A percentile compares a stretch with the other conserved stretches of the same genome.
Conservation (phyloP, 345 rosid species). For the Geranium rotundifolium region DNA sequence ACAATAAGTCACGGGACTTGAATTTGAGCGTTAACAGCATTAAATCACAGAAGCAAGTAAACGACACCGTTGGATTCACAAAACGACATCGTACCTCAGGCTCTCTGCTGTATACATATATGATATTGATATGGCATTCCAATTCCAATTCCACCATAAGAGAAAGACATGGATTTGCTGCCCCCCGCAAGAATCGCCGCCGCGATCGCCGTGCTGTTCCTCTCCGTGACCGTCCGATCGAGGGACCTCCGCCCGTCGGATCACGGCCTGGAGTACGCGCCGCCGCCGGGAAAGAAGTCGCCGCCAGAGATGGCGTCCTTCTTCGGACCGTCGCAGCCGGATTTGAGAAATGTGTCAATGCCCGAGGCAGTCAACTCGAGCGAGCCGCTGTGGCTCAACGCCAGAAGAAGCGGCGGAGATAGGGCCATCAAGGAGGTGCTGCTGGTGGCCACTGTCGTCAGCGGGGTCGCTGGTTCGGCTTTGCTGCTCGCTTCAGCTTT, state of each 20-base stretch:
- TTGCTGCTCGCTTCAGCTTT: slow-evolving; percentile 12
- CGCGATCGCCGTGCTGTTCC: slow-evolving; percentile 1
- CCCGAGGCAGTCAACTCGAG: slow-evolving; percentile 2
- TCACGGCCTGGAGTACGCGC: slow-evolving; percentile 13
- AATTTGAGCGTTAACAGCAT: not conserved
- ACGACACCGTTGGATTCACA: not conserved
- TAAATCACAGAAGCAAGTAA: not conserved
- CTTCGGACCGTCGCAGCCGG: slow-evolving; percentile 8
- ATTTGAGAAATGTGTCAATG: not conserved
- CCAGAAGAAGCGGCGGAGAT: slow-evolving; percentile 1
- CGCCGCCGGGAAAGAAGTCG: slow-evolving; percentile 7
- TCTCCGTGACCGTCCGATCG: not conserved
- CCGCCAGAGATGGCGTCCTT: slow-evolving; percentile 10
- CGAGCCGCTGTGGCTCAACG: slow-evolving; percentile 5
- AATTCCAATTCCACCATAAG: not conserved
- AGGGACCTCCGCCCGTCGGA: slow-evolving; percentile 17
- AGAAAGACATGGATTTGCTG: not conserved
- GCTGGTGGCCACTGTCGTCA: slow-evolving; percentile 9
- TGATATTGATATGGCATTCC: not conserved
- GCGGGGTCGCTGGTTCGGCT: slow-evolving; percentile 14
- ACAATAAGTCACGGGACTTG: not conserved
- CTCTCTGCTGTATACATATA: not conserved
- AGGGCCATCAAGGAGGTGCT: slow-evolving; percentile 7
- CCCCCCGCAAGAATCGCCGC: not conserved
- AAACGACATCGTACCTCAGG: not conserved